Percentiles rank a stretch among this genome's conserved stretches.
Conservation (phyloP, 176 grass and related monocot species). For the Oryza glumipatula region DNA sequence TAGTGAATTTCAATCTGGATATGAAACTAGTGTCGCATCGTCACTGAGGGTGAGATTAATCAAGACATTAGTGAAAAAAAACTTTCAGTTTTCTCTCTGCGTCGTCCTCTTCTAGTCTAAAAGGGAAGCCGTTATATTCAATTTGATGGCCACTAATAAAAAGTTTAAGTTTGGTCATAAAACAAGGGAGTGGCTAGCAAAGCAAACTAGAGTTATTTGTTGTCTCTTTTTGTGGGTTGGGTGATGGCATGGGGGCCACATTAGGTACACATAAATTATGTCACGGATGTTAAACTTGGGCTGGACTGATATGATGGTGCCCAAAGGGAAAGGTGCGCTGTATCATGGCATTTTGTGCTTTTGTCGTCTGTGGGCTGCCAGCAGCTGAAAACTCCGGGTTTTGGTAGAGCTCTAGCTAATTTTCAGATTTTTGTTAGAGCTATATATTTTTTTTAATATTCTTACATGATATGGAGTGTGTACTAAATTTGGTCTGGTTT, state of each 20-base stretch:
- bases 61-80: background rate
- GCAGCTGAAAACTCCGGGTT: background rate
- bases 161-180: conserved; percentile 5
- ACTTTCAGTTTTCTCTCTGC: background rate
- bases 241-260: conserved; percentile 35
- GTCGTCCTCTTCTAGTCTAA: background rate
- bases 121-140: background rate
- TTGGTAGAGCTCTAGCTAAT: background rate
- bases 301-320: conserved; percentile 23
- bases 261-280: conserved; percentile 46
- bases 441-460: background rate
- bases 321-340: background rate
- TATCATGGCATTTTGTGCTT: conserved; percentile 28
- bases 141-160: conserved; percentile 32
- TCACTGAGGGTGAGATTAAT: background rate
- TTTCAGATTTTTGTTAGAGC: background rate
- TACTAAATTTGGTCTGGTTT: too few species aligned
- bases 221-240: background rate
- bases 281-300: conserved; percentile 19
- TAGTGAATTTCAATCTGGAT: background rate
- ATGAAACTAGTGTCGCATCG: background rate
- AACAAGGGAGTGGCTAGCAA: background rate
- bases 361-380: background rate
- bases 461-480: background rate
- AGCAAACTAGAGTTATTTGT: background rate